phyloP scores from a whole-genome alignment of 2,329 filamentous ascomycete genomes.

The Hymenoscyphus albidus region DNA sequence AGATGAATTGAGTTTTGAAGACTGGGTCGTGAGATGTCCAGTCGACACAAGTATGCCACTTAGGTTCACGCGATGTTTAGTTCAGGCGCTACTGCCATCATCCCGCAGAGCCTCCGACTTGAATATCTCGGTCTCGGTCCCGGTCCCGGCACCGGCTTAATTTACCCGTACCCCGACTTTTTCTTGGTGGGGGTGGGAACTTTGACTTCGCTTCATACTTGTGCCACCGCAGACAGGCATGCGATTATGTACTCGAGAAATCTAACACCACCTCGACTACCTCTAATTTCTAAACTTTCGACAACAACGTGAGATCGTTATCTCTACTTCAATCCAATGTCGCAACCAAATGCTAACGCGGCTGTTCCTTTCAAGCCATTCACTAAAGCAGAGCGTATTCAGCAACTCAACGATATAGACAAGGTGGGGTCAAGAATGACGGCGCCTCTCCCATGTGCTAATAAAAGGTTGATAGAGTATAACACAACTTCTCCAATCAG shows the following conservation, averaged over 20 bases:
- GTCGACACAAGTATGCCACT: neutral
- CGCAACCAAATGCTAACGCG: slow-evolving; percentile 11
- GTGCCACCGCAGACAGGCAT: too few species aligned
- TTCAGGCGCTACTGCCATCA: slow-evolving; percentile 24
- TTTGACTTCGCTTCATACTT: too few species aligned
- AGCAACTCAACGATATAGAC: slow-evolving; percentile 77
- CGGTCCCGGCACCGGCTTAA: too few species aligned
- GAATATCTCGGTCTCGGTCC: neutral
- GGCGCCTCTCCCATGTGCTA: neutral
- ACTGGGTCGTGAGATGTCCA: neutral
- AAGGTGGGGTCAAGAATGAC: slow-evolving; percentile 43
- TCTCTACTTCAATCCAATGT: slow-evolving; percentile 6
- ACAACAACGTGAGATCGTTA: neutral
- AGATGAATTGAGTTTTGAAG: neutral
- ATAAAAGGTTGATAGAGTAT: slow-evolving; percentile 29
- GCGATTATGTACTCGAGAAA: too few species aligned
- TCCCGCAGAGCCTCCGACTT: slow-evolving; percentile 31
- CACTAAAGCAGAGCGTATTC: slow-evolving; percentile 71
- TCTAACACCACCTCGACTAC: neutral
- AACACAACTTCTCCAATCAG: slow-evolving; percentile 51
- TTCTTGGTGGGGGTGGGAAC: neutral
- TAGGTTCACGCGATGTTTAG: neutral
- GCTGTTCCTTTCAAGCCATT: slow-evolving; percentile 42
- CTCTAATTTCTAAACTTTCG: neutral
- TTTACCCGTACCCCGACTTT: neutral